Evolutionary conservation across 1,139 yeast species (phyloP), one percentile per base, ranked within the genome.

Genomic region (Suhomyces choctaworum): DNA sequence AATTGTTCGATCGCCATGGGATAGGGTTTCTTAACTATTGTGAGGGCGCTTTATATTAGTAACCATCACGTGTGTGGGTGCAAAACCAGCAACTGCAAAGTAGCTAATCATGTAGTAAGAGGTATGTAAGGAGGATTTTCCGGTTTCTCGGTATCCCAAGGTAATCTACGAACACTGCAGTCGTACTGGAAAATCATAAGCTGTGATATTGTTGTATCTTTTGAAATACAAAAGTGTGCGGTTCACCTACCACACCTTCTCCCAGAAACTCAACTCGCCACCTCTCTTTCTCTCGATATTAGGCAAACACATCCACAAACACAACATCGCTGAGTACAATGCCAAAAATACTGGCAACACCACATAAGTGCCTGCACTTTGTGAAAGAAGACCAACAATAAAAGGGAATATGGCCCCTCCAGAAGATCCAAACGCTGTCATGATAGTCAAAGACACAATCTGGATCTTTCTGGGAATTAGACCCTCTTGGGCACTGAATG

Each of bases 391-490:
- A 30, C 82, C 82, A 20, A 74, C 73, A n/a, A 76, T 29, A 43
- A 78, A 77, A n/a, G 82, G 82, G 41, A 76, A 66, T 4, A 76
- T 47, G 2, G 82, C 80, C 2, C 82, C 82, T n/a, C 83, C 82
- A 16, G 78, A 67, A 4, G 78, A 68, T 1, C 82, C 82, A 54
- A 76, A 75, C 0, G 82, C 81, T 0, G 80, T 71, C 56, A 68
- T 68, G 24, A 77, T 66, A 0, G 81, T 76, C 37, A 77, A 51
- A 0, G 80, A 65, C 25, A 74, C 66, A 24, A 73, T 70, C 45
- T 73, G 78, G 34, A 76, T 73, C 48, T 70, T 75, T 34, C 80
- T 52, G 1, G 81, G 82, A 17, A 76, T 50, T 26, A 76, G 56
- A 2, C 46, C 47, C n/a, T 44, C 46, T 31, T 61, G 61, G 0